Conservation (phyloP, 768 basidiomycete genomes). For the Austroboletus eburneus region DNA sequence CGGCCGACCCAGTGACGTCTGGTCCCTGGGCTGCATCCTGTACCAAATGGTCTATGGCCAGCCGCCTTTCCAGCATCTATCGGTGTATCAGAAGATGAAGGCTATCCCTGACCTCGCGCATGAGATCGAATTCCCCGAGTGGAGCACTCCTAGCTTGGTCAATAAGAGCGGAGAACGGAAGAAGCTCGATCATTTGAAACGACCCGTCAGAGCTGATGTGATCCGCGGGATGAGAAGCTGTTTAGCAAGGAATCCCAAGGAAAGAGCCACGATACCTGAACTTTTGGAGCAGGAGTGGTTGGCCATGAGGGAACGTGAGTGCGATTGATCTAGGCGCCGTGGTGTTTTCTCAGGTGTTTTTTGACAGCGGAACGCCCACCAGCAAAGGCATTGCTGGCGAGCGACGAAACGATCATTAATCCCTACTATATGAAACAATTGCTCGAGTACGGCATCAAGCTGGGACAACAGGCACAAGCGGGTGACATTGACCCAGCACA, state of each 20-base stretch:
- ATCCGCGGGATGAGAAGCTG: conserved; percentile 82
- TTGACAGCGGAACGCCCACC: conserved; percentile 24
- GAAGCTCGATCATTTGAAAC: conserved; percentile 65
- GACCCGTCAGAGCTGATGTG: conserved; percentile 69
- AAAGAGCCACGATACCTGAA: conserved; percentile 83
- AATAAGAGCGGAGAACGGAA: conserved; percentile 35
- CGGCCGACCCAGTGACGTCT: conserved; percentile 93
- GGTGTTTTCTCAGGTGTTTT: not conserved
- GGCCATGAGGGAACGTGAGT: conserved; percentile 42
- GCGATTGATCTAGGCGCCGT: not conserved
- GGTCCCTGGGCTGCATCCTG: conserved; percentile 96
- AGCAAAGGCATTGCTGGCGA: conserved; percentile 34
- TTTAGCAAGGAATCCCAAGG: conserved; percentile 72
- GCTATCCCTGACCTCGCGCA: conserved; percentile 81
- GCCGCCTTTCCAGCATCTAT: conserved; percentile 86
- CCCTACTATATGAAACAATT: conserved; percentile 78
- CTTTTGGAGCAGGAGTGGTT: conserved; percentile 81
- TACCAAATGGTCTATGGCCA: conserved; percentile 98
- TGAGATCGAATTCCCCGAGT: conserved; percentile 78
- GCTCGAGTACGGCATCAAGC: conserved; percentile 63
- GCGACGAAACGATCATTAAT: conserved; percentile 69
- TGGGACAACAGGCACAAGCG: conserved; percentile 42
- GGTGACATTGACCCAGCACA: conserved; percentile 43
- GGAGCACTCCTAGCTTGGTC: conserved; percentile 44
- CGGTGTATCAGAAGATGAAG: conserved; percentile 86